Conservation (phyloP, 345 rosid species). For the Litchi chinensis region DNA sequence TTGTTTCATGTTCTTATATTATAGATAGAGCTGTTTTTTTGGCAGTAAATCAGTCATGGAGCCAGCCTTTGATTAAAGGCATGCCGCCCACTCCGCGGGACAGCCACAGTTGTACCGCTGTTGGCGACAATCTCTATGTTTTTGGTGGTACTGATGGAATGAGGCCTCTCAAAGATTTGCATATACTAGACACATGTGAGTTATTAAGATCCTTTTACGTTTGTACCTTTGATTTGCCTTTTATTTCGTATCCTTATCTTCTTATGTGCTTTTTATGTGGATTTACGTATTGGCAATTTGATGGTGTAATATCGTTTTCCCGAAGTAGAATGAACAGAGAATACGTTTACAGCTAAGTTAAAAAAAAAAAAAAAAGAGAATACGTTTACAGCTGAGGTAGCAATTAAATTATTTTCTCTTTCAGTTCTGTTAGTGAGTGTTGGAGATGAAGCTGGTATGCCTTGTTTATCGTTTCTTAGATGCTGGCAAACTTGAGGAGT, state of each 20-base stretch:
- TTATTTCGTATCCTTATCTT: not conserved
- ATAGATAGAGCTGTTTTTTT: slow-evolving; percentile 20
- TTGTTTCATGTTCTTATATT: slow-evolving; percentile 21
- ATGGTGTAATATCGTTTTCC: not conserved
- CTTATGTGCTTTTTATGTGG: not conserved
- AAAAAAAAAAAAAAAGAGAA: not conserved
- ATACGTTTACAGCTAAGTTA: not conserved
- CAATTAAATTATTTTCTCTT: not conserved
- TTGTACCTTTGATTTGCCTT: slow-evolving; percentile 17
- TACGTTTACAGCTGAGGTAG: not conserved
- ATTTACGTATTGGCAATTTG: not conserved
- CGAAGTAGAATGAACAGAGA: not conserved
- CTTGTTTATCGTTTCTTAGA: not conserved
- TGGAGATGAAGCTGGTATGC: not conserved
- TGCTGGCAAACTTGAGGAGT: not conserved
- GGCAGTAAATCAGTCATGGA: slow-evolving; percentile 84
- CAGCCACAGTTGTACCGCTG: slow-evolving; percentile 86
- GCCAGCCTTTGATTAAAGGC: slow-evolving; percentile 72
- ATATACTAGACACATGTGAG: slow-evolving; percentile 86
- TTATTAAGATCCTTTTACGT: slow-evolving; percentile 14
- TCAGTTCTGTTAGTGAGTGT: not conserved
- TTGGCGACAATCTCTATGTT: slow-evolving; percentile 72
- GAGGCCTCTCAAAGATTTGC: slow-evolving; percentile 79
- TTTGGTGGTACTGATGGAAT: slow-evolving; percentile 97
- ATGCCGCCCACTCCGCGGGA: slow-evolving; percentile 83